Percentiles rank a stretch among this genome's conserved stretches.
These are phyloP conservation scores for Trichoderma citrinoviride DNA, from an alignment of 2,329 filamentous ascomycete genomes.

Conservation along the genomic window DNA sequence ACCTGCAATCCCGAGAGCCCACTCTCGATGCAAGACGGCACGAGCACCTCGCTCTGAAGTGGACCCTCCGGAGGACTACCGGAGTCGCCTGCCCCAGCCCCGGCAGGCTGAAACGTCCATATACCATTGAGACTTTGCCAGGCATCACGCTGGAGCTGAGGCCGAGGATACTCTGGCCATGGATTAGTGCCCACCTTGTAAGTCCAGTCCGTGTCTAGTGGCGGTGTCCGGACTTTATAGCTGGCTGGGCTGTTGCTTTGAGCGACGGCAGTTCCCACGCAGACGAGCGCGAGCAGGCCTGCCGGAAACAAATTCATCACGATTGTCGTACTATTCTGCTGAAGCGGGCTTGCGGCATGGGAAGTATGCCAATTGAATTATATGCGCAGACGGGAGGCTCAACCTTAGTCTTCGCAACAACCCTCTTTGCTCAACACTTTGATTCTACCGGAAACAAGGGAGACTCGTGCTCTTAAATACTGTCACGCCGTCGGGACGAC, in stretches of 20 bases:
- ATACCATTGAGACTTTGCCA: slow-evolving; percentile 60
- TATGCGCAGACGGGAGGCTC: background rate
- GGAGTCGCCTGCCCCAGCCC: slow-evolving; percentile 22
- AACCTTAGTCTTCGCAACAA: background rate
- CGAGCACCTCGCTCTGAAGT: slow-evolving; percentile 41
- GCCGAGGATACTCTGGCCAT: slow-evolving; percentile 58
- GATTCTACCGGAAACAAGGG: background rate
- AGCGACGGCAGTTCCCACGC: background rate
- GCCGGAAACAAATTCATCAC: background rate
- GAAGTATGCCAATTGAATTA: background rate
- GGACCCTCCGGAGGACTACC: slow-evolving; percentile 26
- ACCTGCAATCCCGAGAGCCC: slow-evolving; percentile 49
- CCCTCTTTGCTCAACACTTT: background rate
- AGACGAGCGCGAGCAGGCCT: background rate
- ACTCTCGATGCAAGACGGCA: slow-evolving; percentile 46
- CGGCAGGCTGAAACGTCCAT: slow-evolving; percentile 50
- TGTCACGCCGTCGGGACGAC: background rate
- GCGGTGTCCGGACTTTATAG: slow-evolving; percentile 41
- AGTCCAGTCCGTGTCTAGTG: slow-evolving; percentile 53
- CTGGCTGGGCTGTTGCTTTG: slow-evolving; percentile 25
- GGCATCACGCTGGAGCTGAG: slow-evolving; percentile 50
- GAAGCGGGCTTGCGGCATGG: background rate
- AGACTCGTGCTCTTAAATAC: background rate
- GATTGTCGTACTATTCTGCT: background rate
- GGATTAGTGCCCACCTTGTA: slow-evolving; percentile 50